These are phyloP conservation scores for Scutellaria galericulata DNA, from an alignment of 257 asterid species.

Conservation along the genomic window DNA sequence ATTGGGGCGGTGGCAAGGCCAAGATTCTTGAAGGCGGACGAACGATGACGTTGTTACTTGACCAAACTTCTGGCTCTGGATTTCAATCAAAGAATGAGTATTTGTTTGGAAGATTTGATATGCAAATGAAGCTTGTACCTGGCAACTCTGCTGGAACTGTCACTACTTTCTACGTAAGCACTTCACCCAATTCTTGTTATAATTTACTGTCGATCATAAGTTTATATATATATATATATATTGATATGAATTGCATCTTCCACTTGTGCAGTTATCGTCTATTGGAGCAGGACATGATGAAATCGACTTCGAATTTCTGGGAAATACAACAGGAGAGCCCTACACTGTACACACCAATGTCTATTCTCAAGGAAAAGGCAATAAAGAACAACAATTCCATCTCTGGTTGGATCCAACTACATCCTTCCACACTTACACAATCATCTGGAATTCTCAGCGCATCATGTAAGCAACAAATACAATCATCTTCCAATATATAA, in stretches of 20 bases:
- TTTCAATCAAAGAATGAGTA: conserved; percentile 29
- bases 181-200: background rate
- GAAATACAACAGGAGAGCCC: conserved; percentile 28
- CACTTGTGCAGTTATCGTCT: conserved; percentile 30
- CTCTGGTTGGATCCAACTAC: conserved; percentile 35
- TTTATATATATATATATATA: too few relatives aligned
- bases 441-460: conserved; percentile 34
- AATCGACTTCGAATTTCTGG: conserved; percentile 35
- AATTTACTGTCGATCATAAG: too few relatives aligned
- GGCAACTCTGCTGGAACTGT: conserved; percentile 31
- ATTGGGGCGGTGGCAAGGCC: conserved; percentile 28
- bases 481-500: background rate
- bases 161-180: conserved; percentile 32
- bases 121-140: conserved; percentile 28
- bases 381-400: conserved; percentile 33
- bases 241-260: too few relatives aligned
- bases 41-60: background rate
- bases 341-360: conserved; percentile 37
- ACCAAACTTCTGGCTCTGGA: conserved; percentile 20
- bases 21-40: conserved; percentile 23
- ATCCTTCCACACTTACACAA: conserved; percentile 32
- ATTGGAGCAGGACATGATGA: conserved; percentile 33
- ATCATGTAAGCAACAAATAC: conserved; percentile 19
- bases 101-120: conserved; percentile 29
- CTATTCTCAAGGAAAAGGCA: conserved; percentile 27